Evolutionary conservation across 2,329 filamentous ascomycete genomes (phyloP).

Genomic region (Biscogniauxia mediterranea): DNA sequence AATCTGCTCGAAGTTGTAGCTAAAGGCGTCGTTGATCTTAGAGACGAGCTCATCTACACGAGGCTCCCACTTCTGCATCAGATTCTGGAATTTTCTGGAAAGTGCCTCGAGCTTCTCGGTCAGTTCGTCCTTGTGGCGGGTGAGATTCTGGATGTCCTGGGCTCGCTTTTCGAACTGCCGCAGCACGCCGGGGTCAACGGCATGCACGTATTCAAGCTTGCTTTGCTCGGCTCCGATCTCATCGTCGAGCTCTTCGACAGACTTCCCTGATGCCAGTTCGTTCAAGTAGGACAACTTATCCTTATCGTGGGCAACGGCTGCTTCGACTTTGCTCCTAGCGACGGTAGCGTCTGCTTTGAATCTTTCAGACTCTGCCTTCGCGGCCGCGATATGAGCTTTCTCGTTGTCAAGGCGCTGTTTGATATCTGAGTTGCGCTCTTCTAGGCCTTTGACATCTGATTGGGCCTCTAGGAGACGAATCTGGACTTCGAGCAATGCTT

Average conservation of each 20-base stretch:
- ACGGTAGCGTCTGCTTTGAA: slow-evolving; percentile 34
- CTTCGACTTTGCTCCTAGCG: slow-evolving; percentile 38
- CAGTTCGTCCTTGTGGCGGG: slow-evolving; percentile 53
- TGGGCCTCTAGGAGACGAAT: slow-evolving; percentile 73
- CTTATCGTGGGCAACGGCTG: slow-evolving; percentile 40
- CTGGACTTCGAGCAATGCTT: slow-evolving; percentile 65
- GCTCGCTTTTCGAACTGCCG: slow-evolving; percentile 74
- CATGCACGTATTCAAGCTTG: slow-evolving; percentile 76
- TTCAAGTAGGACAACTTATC: slow-evolving; percentile 42
- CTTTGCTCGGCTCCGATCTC: slow-evolving; percentile 74
- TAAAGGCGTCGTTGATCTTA: slow-evolving; percentile 86
- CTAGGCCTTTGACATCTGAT: slow-evolving; percentile 75
- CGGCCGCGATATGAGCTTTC: slow-evolving; percentile 37
- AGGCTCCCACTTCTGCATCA: slow-evolving; percentile 80
- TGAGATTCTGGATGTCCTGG: slow-evolving; percentile 65
- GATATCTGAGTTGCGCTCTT: slow-evolving; percentile 61
- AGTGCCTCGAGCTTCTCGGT: slow-evolving; percentile 55
- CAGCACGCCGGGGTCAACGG: slow-evolving; percentile 72
- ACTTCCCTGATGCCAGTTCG: slow-evolving; percentile 47
- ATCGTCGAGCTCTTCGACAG: slow-evolving; percentile 62
- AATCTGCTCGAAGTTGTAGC: slow-evolving; percentile 90
- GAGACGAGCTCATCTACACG: slow-evolving; percentile 72
- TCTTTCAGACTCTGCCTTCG: slow-evolving; percentile 41
- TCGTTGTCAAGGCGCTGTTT: slow-evolving; percentile 49
- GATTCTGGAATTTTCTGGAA: slow-evolving; percentile 57